A percentile compares a stretch with the other conserved stretches of the same genome.
Evolutionary conservation across 768 basidiomycete species (phyloP).

Genomic region (Chalciporus sphaerocephalus): DNA sequence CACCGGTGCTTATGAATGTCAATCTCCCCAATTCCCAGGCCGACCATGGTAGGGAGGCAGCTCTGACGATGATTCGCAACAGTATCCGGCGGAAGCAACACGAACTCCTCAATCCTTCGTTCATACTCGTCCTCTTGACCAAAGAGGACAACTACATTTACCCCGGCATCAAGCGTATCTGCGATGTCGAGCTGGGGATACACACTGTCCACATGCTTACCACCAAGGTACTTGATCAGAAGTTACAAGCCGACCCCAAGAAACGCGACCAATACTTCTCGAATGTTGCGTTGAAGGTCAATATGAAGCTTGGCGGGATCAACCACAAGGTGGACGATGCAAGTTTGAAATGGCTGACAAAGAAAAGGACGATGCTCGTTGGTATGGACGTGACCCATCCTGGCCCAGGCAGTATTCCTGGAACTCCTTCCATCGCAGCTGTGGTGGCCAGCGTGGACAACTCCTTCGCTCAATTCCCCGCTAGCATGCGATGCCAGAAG

Average conservation of each 20-base stretch:
- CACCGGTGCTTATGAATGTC: conserved; percentile 35
- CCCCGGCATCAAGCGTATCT: conserved; percentile 74
- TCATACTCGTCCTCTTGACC: conserved; percentile 69
- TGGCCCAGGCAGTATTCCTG: conserved; percentile 57
- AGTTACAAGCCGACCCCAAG: too few relatives aligned
- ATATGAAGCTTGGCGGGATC: conserved; percentile 77
- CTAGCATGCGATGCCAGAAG: conserved; percentile 64
- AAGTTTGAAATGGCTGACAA: conserved; percentile 61
- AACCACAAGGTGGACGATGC: conserved; percentile 67
- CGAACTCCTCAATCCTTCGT: conserved; percentile 50
- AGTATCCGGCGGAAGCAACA: conserved; percentile 31
- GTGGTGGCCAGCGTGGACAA: conserved; percentile 75
- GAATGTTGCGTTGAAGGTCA: conserved; percentile 77
- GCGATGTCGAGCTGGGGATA: conserved; percentile 69
- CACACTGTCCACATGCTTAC: conserved; percentile 73
- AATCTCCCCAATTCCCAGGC: background rate
- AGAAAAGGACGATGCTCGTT: conserved; percentile 73
- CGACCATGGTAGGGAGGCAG: conserved; percentile 36
- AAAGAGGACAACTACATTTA: conserved; percentile 71
- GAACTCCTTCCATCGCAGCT: conserved; percentile 79
- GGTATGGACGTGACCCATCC: conserved; percentile 86
- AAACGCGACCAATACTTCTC: conserved; percentile 80
- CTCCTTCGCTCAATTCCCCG: conserved; percentile 73
- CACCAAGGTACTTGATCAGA: conserved; percentile 56
- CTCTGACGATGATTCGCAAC: conserved; percentile 41